These are phyloP conservation scores for Pseudocercospora macadamiae DNA, from an alignment of 2,329 filamentous ascomycete species.

Conservation along the genomic window DNA sequence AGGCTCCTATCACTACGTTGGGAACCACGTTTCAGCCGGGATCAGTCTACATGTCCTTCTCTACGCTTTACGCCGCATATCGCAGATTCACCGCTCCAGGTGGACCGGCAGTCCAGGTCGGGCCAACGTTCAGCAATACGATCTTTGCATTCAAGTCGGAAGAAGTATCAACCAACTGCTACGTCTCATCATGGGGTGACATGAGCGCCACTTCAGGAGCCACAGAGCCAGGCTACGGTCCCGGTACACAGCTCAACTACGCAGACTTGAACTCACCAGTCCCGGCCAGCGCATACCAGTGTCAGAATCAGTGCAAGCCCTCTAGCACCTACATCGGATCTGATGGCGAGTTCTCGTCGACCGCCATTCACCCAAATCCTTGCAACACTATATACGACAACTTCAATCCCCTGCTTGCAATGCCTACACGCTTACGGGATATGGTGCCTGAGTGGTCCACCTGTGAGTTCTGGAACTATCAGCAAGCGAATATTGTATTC, in stretches of 20 bases:
- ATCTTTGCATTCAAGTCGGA: conserved; percentile 24
- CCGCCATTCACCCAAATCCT: conserved; percentile 9
- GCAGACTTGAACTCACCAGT: conserved; percentile 29
- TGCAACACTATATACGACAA: conserved; percentile 26
- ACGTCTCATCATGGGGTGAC: conserved; percentile 8
- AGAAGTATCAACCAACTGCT: conserved; percentile 26
- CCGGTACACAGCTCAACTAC: conserved; percentile 25
- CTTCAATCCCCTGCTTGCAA: conserved; percentile 24
- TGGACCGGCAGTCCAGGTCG: conserved; percentile 14
- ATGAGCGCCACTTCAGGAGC: not conserved
- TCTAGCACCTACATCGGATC: not conserved
- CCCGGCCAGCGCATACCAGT: conserved; percentile 27
- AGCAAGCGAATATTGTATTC: conserved; percentile 20
- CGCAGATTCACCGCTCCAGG: conserved; percentile 18
- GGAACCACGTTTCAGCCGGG: conserved; percentile 25
- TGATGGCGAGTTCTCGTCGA: not conserved
- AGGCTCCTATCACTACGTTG: conserved; percentile 15
- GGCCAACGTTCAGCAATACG: conserved; percentile 23
- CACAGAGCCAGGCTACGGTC: conserved; percentile 6
- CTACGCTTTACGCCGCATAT: conserved; percentile 25
- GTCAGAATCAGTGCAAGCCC: conserved; percentile 18
- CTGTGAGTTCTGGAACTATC: conserved; percentile 19
- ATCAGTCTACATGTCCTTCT: conserved; percentile 28
- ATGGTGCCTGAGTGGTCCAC: conserved; percentile 21
- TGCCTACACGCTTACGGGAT: conserved; percentile 20